Base-by-base conservation (phyloP, 2,329 filamentous ascomycete species). In the Alternaria sp. region DNA sequence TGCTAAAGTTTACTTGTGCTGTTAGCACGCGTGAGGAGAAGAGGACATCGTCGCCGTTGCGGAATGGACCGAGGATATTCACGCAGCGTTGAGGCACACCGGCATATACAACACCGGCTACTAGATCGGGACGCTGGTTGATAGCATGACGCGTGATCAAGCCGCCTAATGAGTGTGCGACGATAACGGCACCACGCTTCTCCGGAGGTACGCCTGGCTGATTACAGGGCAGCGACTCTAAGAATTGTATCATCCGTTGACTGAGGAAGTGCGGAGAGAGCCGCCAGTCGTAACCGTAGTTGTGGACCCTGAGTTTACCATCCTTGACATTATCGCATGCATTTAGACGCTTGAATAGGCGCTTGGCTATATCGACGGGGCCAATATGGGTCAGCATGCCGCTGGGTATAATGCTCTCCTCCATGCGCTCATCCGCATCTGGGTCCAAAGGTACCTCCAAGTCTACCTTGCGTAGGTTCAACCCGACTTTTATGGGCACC, bases 261-360 rank as follows among this genome's bases (percentile, higher is more conserved):
- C 92, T 94, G 0, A 96, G 85, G 1, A 93, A 83, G 73, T 90
- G 87, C 1, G 95, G 95, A 67, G 92, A 96, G 43, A 97, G 83
- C 15, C 95, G 87, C 95, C 95, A 98, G 80, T 98, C 95, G 73
- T 97, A 98, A 18, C 94, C 94, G 75, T 95, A 98, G 72, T 97
- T 91, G 84, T 94, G 94, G 1, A 97, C 87, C 50, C 93, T 86
- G 6, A 97, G 82, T 66, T 87, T 90, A 8, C 92, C 93, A 5
- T 83, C 85, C 56, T 87, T 86, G 2, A 88, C 89, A 72, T 96
- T 96, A 12, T 93, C 89, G 68, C 88, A 92, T 30, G 90, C 89
- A 54, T 88, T 86, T 20, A 97, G 80, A 59, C 91, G 89, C 75
- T 92, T 94, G 79, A 97, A 89, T 2, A 98, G 83, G 43, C 93